Base-by-base conservation (phyloP, 2,329 filamentous ascomycete genomes). In the Chaetomium globosum region DNA sequence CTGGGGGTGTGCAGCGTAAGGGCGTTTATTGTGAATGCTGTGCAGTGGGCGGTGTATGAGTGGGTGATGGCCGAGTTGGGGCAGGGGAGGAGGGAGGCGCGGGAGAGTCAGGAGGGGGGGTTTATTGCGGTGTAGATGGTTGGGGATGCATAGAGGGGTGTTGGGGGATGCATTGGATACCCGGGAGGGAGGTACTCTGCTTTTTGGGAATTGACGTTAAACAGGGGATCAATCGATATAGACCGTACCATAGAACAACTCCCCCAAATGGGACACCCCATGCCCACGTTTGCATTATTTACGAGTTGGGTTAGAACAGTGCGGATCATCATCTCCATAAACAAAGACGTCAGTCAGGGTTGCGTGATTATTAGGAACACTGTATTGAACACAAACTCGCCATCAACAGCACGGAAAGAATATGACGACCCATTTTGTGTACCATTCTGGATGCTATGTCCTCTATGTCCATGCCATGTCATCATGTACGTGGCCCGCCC, bases 1-100 rank as follows among this genome's bases (percentile, higher is more conserved):
- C 76, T 98, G 51, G 87, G 87, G 0, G 83, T 97, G 36, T 98
- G 94, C 76, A 96, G 91, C 76, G 78, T 90, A 9, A 82, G 94
- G 70, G 94, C 94, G 0, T 97, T 98, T 75, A 80, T 96, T 60
- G 94, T 97, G 48, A 97, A 97, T 79, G 93, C 94, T 2, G 90
- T 92, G n/a, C 83, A 93, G 80, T 98, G 93, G 93, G 89, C 90
- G 28, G 86, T 92, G 6, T 97, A 97, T 75, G 93, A 97, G 78
- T 92, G 90, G 87, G 85, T 92, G 73, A 94, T 97, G 90, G 74
- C 76, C 30, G 81, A 85, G 72, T 73, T 88, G 26, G 80, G 79
- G 3, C 74, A 78, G 58, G 76, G 75, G 6, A 70, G 73, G 55
- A 69, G 64, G 55, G 28, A 26, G 10, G 68, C 65, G 52, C n/a